phyloP scores from a whole-genome alignment of 1,139 yeast genomes.

The Starmera stellimalicola region DNA sequence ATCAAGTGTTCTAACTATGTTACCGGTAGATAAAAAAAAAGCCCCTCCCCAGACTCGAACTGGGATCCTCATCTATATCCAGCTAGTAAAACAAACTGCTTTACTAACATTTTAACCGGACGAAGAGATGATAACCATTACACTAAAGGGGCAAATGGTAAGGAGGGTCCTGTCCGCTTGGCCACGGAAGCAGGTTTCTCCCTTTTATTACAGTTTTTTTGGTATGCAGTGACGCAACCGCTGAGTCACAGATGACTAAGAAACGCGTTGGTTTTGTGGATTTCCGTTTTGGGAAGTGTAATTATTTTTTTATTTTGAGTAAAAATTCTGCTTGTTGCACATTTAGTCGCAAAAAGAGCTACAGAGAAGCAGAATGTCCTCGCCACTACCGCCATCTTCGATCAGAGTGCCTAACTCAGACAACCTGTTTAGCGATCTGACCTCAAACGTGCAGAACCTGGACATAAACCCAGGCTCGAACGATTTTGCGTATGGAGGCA shows the following conservation, averaged over 20 bases:
- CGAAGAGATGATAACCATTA: conserved; percentile 36
- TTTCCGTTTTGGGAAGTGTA: background rate
- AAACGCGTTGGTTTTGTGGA: no score
- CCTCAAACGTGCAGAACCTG: conserved; percentile 4
- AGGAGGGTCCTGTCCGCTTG: conserved; percentile 7
- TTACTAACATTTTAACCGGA: no score
- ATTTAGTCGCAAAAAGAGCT: no score
- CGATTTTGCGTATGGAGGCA: conserved; percentile 4
- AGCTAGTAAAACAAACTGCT: no score
- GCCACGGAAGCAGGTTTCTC: conserved; percentile 3
- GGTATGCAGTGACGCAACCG: no score
- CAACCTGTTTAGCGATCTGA: conserved; percentile 23
- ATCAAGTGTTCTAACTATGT: no score
- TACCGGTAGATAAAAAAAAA: no score
- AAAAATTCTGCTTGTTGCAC: no score
- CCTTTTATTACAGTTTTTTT: no score
- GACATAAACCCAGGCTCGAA: conserved; percentile 1
- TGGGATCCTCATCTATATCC: conserved; percentile 32
- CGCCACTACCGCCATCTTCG: conserved; percentile 23
- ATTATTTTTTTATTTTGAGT: no score
- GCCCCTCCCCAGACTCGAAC: conserved; percentile 42
- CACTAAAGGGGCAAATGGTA: conserved; percentile 31
- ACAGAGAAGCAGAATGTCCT: conserved; percentile 3
- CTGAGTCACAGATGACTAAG: no score
- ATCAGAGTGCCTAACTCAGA: conserved; percentile 23